Percentiles rank a stretch among this genome's conserved stretches.
Conservation (phyloP, 176 grass and related monocot species). For the Aegilops sharonensis region DNA sequence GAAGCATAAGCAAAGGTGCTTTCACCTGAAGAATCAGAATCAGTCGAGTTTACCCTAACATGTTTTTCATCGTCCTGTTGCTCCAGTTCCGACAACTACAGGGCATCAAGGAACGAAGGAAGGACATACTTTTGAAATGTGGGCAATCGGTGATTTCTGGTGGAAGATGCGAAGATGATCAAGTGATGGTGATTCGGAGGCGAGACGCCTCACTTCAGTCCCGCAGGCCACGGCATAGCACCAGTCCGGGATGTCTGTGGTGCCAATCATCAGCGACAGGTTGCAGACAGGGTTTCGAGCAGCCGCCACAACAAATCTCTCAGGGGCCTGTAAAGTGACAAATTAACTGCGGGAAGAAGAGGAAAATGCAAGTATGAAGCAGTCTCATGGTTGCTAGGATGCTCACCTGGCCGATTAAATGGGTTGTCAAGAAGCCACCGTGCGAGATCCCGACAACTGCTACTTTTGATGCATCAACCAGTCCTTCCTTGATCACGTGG, state of each 20-base stretch:
- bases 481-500: constrained; percentile 49
- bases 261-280: constrained; percentile 77
- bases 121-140: constrained; percentile 61
- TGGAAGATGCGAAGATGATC: constrained; percentile 65
- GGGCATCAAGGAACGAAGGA: neutral
- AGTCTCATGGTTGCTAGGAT: neutral
- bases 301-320: constrained; percentile 65
- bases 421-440: constrained; percentile 86
- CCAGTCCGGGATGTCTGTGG: constrained; percentile 86
- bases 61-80: neutral
- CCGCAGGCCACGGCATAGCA: constrained; percentile 64
- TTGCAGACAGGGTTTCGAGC: constrained; percentile 89
- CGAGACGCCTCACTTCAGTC: constrained; percentile 55
- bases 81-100: neutral
- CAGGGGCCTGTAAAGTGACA: constrained; percentile 43
- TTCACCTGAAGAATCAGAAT: constrained; percentile 41
- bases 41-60: neutral
- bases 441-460: constrained; percentile 84
- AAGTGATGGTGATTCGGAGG: constrained; percentile 55
- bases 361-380: neutral
- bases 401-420: constrained; percentile 85
- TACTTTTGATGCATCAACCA: constrained; percentile 62
- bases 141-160: constrained; percentile 69
- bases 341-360: neutral
- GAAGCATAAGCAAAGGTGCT: constrained; percentile 52